Base-by-base conservation (phyloP, 75 land plant genomes). In the Pseudotsuga menziesii region DNA sequence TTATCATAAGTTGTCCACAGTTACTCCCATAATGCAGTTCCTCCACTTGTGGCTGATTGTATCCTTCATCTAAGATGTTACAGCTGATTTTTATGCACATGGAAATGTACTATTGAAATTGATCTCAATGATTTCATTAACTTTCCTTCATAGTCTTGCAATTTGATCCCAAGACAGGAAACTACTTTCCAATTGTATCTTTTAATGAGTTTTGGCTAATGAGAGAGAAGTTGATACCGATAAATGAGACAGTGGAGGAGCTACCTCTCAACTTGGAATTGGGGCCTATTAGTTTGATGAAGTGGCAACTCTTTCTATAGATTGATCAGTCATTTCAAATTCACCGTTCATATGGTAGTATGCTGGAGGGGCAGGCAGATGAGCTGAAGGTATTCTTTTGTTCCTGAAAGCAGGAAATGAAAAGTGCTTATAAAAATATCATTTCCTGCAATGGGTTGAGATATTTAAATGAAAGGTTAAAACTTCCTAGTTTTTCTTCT, bases 331-430 rank as follows among this genome's bases (percentile, higher is more conserved):
- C 98, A 66, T 92, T 97, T 78, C 95, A 97, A 83, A 84, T 94
- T 76, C 99, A 97, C 60, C 86, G 87, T 23, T 89, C 88, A 58
- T 97, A 94, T 88, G 99, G 98, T 61, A 97, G 99, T 85, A 97
- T 97, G 99, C 78, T 94, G 78, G 99, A 97, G 79, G 99, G 99
- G 35, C 98, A 97, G 79, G 89, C 98, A 77, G 99, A 97, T 84
- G 98, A 94, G 83, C 88, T 97, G 9, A 97, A 97, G 99, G 99
- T 95, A 80, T 67, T 29, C 17, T 14, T 44, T 78, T 27, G 2
- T 29, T 39, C 72, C 52, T 2, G 39, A 41, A 36, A 12, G 2
- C 23, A 69, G 48, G 48, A 44, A 44, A 44, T 0, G 48, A 44
- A 2, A 3, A 57, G 19, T 57, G 16, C 58, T 57, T 57, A 15